phyloP scores from a whole-genome alignment of 192 early-diverging fungal genomes.

The Phlyctochytrium bullatum region DNA sequence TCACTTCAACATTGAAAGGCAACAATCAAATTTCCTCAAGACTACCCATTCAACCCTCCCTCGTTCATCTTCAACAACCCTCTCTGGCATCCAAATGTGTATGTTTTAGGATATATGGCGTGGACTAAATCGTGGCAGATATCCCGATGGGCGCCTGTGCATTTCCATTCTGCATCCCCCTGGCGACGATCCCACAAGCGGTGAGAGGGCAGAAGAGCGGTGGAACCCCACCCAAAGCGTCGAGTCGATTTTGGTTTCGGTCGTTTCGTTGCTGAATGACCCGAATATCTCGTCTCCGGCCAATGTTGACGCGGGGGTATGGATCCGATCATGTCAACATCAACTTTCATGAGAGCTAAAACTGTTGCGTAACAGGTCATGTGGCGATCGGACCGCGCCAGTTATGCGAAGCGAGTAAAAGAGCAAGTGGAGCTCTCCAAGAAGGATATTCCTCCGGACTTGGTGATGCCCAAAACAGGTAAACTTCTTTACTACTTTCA shows the following conservation, averaged over 20 bases:
- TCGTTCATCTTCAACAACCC: conserved; percentile 49
- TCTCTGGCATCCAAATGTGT: conserved; percentile 60
- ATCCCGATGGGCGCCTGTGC: conserved; percentile 52
- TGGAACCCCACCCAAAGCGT: conserved; percentile 78
- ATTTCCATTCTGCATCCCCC: conserved; percentile 64
- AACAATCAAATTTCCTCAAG: conserved; percentile 54
- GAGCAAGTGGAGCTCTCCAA: conserved; percentile 50
- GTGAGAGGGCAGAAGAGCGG: conserved; percentile 72
- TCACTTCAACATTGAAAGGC: conserved; percentile 45
- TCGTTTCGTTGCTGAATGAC: conserved; percentile 53
- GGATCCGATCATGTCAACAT: neutral
- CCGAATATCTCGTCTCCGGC: conserved; percentile 55
- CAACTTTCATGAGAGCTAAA: neutral
- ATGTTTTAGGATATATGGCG: conserved; percentile 12
- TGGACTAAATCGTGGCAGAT: conserved; percentile 28
- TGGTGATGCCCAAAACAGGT: conserved; percentile 50
- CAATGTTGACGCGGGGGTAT: conserved; percentile 59
- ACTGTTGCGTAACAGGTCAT: conserved; percentile 29
- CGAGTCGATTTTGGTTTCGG: conserved; percentile 52
- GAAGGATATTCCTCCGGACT: conserved; percentile 51
- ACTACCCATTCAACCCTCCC: conserved; percentile 60
- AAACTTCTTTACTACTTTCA: neutral
- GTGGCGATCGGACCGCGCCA: conserved; percentile 41
- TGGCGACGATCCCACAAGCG: conserved; percentile 58
- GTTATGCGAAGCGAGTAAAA: conserved; percentile 40